Evolutionary conservation across 2,329 filamentous ascomycete genomes (phyloP).

Genomic region (Incumbomyces lentus): DNA sequence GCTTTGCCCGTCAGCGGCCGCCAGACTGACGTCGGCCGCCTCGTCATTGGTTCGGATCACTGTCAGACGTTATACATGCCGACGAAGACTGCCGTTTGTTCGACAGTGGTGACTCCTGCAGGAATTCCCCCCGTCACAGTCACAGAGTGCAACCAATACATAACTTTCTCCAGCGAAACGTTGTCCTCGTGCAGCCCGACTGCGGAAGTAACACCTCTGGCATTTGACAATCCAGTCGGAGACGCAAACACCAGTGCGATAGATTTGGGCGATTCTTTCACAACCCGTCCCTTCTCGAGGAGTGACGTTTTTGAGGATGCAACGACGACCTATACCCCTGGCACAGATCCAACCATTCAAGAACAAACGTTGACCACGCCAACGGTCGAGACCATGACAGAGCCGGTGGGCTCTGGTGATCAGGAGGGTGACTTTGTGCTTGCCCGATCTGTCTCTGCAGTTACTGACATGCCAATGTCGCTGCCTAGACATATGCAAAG

Average conservation of each 20-base stretch:
- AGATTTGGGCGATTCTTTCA: not conserved
- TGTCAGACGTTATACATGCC: constrained; percentile 18
- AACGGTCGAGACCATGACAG: not conserved
- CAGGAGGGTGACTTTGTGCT: too few species aligned
- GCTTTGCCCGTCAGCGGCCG: not conserved
- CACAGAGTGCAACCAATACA: constrained; percentile 17
- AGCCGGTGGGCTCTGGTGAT: too few species aligned
- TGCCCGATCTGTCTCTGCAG: not conserved
- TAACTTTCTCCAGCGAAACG: constrained; percentile 18
- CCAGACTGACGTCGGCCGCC: constrained; percentile 6
- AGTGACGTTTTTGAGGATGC: not conserved
- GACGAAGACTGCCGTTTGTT: constrained; percentile 13
- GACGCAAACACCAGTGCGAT: too few species aligned
- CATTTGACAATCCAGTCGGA: too few species aligned
- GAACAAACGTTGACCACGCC: not conserved
- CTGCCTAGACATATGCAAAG: not conserved
- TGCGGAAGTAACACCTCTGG: not conserved
- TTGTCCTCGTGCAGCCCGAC: constrained; percentile 8
- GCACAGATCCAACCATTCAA: not conserved
- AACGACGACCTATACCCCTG: not conserved
- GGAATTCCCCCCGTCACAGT: constrained; percentile 14
- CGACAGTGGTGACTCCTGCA: constrained; percentile 11
- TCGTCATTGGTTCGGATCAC: constrained; percentile 13
- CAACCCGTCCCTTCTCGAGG: not conserved
- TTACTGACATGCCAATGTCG: not conserved